Base-by-base conservation (phyloP, 768 basidiomycete genomes). In the Leucosporidium scottii region DNA sequence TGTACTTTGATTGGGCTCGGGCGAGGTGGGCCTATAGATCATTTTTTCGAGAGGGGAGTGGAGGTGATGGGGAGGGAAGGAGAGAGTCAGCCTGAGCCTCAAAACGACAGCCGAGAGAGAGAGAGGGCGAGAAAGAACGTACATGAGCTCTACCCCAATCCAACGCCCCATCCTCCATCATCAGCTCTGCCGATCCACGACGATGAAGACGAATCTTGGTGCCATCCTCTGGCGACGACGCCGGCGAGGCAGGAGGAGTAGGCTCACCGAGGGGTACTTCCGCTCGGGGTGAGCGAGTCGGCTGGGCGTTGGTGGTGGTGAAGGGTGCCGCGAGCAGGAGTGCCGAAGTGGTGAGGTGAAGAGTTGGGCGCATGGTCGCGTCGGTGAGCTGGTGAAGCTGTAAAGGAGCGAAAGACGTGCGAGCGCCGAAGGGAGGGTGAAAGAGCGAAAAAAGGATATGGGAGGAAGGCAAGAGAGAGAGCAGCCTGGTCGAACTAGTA, bases 1-100 rank as follows among this genome's bases (percentile, higher is more conserved):
- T 17, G 59, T 63, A 72, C 64, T 72, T 72, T 27, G 60, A 51
- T 12, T 57, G 47, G 8, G 49, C 49, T 25, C 55, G 51, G 1
- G 27, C 10, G 21, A 67, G 48, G 28, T 70, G 69, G 8, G 30
- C 28, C 69, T 70, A 51, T 3, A 4, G 50, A 51, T 51, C 2
- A 13, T 18, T 6, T 9, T n/a, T 9, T 7, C 21, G 25, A 27
- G 23, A 3, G 8, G 13, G 25, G 15, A 51, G 50, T 4, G 50
- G 18, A 50, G 49, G 49, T 9, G 50, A 51, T 23, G 50, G 49
- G 18, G 49, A 51, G 50, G 8, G n/a, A 27, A 51, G 15, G 49
- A 50, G n/a, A 5, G 50, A 51, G 50, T 27, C 50, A 30, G 27
- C 13, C n/a, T 4, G 53, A 27, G 53, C 53, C 13, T 1, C 3